Evolutionary conservation across 805 yeast genomes (phyloP).

Genomic region (Kodamaea neixiangensis): DNA sequence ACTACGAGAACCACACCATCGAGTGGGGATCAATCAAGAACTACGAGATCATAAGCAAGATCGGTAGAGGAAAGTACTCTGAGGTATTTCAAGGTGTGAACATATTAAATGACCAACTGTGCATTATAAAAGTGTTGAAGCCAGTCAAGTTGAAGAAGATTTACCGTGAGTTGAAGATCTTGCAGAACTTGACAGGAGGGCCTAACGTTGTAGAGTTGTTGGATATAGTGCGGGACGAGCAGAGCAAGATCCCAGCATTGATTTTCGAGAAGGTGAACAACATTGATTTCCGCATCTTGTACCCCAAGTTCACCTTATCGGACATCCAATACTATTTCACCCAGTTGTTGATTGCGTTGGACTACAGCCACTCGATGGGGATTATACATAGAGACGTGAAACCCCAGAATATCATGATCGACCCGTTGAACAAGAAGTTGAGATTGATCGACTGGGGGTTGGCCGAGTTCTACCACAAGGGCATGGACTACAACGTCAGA

Average conservation of each 20-base stretch:
- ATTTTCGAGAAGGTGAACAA: conserved; percentile 84
- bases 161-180: conserved; percentile 82
- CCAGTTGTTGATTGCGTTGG: conserved; percentile 79
- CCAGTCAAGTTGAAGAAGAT: conserved; percentile 93
- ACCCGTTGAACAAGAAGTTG: conserved; percentile 66
- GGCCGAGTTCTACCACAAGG: conserved; percentile 91
- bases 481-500: conserved; percentile 86
- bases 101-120: conserved; percentile 56
- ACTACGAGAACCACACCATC: conserved; percentile 64
- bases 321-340: conserved; percentile 85
- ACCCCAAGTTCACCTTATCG: conserved; percentile 70
- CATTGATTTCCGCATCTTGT: conserved; percentile 77
- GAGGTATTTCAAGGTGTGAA: conserved; percentile 89
- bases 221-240: conserved; percentile 81
- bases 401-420: conserved; percentile 96
- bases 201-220: conserved; percentile 76
- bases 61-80: conserved; percentile 94
- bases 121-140: conserved; percentile 87
- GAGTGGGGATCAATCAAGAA: conserved; percentile 46
- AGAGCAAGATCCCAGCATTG: conserved; percentile 80
- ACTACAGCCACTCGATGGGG: conserved; percentile 91
- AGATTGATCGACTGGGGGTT: conserved; percentile 94
- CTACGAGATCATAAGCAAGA: conserved; percentile 78
- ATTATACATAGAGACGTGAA: conserved; percentile 95
- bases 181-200: conserved; percentile 82